Base-by-base conservation (phyloP, 2,329 filamentous ascomycete genomes). In the Sphaerostilbella broomeana region DNA sequence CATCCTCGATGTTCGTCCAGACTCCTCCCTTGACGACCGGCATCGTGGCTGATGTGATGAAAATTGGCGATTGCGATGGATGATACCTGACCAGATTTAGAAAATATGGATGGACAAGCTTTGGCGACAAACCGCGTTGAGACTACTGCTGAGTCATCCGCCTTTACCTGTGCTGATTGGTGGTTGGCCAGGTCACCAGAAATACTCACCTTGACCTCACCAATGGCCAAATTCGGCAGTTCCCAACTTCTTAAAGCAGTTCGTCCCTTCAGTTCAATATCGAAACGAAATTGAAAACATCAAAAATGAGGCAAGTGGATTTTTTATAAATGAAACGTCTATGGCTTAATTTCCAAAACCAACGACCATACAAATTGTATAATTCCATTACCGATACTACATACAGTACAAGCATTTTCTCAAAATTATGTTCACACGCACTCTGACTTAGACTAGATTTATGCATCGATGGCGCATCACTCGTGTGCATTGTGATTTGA, bases 1-100 rank as follows among this genome's bases (percentile, higher is more conserved):
- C 92, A 68, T 98, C 92, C 73, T 84, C 79, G 39, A 84, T 81
- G 56, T 84, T 84, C 34, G 79, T 83, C 80, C 80, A 84, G 48
- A 84, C 80, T 53, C 80, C 80, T 68, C 80, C 80, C 60, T 84
- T 84, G 61, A 84, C 80, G 61, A 83, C 79, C 48, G 79, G 78
- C 80, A 84, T 84, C 55, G 54, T 60, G 57, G 52, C 51, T 53
- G 45, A 38, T 36, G 19, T 17, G 42, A 35, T 42, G 39, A 29
- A 35, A 35, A 38, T 27, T 31, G 27, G 26, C 7, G 32, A 28
- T 38, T 38, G 34, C 18, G 32, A 42, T 38, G 40, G 39, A 26
- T 38, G 38, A n/a, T 29, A 15, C 15, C 18, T 20, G 13, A 30
- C 28, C 30, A 21, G 8, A 40, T 51, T 40, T 38, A 43, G 52